phyloP scores from a whole-genome alignment of 164 flowering plant species.

The Aristolochia fimbriata region DNA sequence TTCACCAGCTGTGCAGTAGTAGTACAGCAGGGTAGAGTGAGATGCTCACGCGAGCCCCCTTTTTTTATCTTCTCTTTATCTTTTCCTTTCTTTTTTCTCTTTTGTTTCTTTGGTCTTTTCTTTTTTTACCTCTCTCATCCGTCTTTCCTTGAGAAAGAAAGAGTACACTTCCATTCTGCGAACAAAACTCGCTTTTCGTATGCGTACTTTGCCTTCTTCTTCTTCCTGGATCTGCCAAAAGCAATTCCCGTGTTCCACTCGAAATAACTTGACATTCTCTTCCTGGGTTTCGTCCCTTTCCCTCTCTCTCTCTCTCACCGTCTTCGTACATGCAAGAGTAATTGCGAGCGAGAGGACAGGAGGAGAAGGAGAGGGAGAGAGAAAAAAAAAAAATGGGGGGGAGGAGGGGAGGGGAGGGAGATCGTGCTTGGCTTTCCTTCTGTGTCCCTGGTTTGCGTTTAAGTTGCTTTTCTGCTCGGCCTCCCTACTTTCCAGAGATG shows the following conservation, averaged over 20 bases:
- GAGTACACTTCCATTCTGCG: background rate
- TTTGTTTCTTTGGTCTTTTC: background rate
- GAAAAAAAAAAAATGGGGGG: too few relatives aligned
- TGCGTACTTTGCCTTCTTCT: slow-evolving; percentile 2
- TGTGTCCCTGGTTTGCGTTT: too few relatives aligned
- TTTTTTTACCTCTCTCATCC: background rate
- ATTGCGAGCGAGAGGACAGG: too few relatives aligned
- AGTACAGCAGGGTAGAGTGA: background rate
- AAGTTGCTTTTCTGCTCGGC: too few relatives aligned
- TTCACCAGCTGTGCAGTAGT: background rate
- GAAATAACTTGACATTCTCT: background rate
- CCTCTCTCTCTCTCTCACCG: too few relatives aligned
- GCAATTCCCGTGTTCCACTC: background rate
- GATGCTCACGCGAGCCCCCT: slow-evolving; percentile 4
- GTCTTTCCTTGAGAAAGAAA: background rate
- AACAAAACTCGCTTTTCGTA: slow-evolving; percentile 2
- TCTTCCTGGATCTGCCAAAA: background rate
- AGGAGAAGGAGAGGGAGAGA: too few relatives aligned
- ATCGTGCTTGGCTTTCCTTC: too few relatives aligned
- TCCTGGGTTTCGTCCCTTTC: background rate
- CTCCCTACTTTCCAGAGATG: too few relatives aligned
- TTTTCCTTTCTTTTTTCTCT: background rate
- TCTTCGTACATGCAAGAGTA: too few relatives aligned
- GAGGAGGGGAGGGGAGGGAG: too few relatives aligned
- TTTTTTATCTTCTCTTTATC: background rate